Base-by-base conservation (phyloP, 1,284 basidiomycete genomes). In the Cryptococcus deneoformans region DNA sequence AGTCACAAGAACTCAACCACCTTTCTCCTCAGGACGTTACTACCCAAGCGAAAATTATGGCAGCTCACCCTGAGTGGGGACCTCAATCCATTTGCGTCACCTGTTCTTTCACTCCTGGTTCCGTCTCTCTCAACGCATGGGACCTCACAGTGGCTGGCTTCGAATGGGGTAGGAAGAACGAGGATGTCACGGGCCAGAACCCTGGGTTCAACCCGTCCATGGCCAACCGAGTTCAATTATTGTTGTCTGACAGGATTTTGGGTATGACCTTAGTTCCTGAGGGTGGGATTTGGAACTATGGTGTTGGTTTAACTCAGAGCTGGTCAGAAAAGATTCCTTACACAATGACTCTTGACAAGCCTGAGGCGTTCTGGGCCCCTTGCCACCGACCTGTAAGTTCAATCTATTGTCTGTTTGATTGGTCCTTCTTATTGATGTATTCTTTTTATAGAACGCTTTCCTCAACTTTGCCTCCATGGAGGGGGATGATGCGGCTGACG, bases 161-260 rank as follows among this genome's bases (percentile, higher is more conserved):
- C 76, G 96, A 99, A 75, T 99, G 95, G 95, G 95, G 95, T 46
- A 83, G 96, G 64, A 98, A 98, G 81, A 93, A 93, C 69, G 78
- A 82, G 63, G 92, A 92, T 71, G 88, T 84, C 46, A 88, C 89
- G n/a, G 83, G 87, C 49, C 91, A 91, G 66, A 88, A 91, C 67
- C 86, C 78, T 20, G 92, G 93, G 46, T 99, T 95, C 82, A 97
- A 95, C 75, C 89, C 93, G 34, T 92, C 90, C 65, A 98, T 98
- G 95, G 94, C 93, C 2, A 94, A 96, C 75, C 86, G 92, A 38
- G 93, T 96, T 34, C 96, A 99, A 77, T 82, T 99, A 44, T 81
- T 99, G 60, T 82, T 99, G 20, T 96, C 92, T 24, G 96, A 99
- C 76, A 88, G 92, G 61, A 87, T 96, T 62, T 82, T 94, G 12